Base-by-base conservation (phyloP, 2,329 filamentous ascomycete species). In the Pyrenophora seminiperda region DNA sequence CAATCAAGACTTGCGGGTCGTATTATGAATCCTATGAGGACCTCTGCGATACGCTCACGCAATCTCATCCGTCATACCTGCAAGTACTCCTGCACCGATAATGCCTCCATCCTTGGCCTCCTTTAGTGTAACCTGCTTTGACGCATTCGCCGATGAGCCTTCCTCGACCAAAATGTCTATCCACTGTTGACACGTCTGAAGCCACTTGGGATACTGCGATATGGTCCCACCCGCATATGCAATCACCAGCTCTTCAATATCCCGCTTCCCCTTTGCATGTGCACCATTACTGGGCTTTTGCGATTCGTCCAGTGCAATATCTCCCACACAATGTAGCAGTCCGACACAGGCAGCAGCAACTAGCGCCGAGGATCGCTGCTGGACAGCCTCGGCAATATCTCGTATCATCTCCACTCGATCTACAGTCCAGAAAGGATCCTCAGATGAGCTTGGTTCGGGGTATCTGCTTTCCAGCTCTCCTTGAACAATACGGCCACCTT, bases 211-310 rank as follows among this genome's bases (percentile, higher is more conserved):
- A 63, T 91, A 91, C 63, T 89, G 84, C n/a, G 85, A 83, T 51
- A 92, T 92, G 64, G 89, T 91, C 5, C 88, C 87, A 24, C 89
- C 89, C 0, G 89, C 91, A 66, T 90, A 92, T 1, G 89, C 89
- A 17, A 92, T 87, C 1, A 90, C 85, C 22, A 93, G 71, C 60
- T 90, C 86, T 53, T 84, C 79, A 1, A 46, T 47, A 74, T 71
- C 41, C 9, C 44, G 38, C 6, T 73, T 48, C 3, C 17, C 29
- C n/a, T 50, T 48, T 4, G 56, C 32, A 38, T 47, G 53, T 15
- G 57, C 36, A 7, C 62, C 53, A 31, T 68, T 66, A 11, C 51
- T 53, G 19, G 65, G 56, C 4, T 50, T 33, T 5, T 14, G 52
- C 53, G 47, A 22, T 0, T 53, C 33, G 15, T 72, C 70, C 30